Conservation (phyloP, 202 grass and related monocot species). For the Musa balbisiana region DNA sequence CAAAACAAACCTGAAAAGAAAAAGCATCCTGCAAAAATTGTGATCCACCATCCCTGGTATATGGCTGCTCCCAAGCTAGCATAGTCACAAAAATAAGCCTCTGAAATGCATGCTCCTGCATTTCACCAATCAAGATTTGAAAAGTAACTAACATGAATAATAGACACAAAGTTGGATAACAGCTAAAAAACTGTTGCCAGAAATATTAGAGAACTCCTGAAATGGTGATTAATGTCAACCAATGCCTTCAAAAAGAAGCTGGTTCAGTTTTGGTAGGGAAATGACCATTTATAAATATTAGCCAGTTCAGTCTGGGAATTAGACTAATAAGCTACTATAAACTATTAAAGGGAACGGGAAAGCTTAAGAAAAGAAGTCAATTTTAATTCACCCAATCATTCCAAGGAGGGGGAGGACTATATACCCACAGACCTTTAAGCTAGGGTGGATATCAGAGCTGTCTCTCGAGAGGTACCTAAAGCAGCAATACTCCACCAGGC, state of each 20-base stretch:
- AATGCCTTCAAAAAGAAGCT: neutral
- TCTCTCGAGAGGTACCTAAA: slow-evolving; percentile 87
- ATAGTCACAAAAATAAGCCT: slow-evolving; percentile 96
- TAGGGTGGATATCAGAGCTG: slow-evolving; percentile 75
- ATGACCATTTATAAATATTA: neutral
- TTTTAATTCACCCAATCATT: neutral
- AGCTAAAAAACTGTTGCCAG: too few species aligned
- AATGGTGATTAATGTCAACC: neutral
- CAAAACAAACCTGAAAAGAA: slow-evolving; percentile 53
- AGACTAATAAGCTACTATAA: too few species aligned
- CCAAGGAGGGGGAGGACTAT: neutral
- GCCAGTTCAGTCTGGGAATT: too few species aligned
- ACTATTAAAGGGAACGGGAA: neutral
- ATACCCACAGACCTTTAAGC: slow-evolving; percentile 56
- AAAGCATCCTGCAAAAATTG: slow-evolving; percentile 42
- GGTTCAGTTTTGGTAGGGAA: neutral
- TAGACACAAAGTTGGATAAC: neutral
- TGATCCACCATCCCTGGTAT: slow-evolving; percentile 30
- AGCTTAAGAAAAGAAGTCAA: neutral
- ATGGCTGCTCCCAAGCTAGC: slow-evolving; percentile 91
- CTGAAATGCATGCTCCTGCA: slow-evolving; percentile 86
- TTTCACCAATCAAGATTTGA: slow-evolving; percentile 19
- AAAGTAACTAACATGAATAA: slow-evolving; percentile 3
- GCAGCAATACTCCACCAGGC: slow-evolving; percentile 91
- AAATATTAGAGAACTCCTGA: too few species aligned